Evolutionary conservation across 2,329 filamentous ascomycete genomes (phyloP).

Genomic region (Aureobasidium sp.): DNA sequence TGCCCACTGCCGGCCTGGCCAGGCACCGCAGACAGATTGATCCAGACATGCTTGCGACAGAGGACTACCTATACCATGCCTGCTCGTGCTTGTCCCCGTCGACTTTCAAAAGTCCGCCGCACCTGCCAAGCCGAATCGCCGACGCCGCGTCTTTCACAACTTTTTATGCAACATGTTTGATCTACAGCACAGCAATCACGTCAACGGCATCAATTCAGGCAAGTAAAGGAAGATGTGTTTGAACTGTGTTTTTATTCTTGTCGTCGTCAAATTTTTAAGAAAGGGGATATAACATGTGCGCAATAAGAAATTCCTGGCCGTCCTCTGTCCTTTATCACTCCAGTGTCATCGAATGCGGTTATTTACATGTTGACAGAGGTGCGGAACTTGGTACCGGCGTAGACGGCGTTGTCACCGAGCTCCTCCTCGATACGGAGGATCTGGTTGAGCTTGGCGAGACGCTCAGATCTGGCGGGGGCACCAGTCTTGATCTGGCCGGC

Average conservation of each 20-base stretch:
- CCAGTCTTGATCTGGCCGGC: constrained; percentile 98
- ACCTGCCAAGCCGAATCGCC: not conserved
- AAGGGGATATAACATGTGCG: constrained; percentile 11
- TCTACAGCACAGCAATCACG: not conserved
- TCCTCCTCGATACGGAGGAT: constrained; percentile 99
- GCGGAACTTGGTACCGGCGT: constrained; percentile 88
- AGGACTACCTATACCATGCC: not conserved
- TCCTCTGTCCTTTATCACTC: constrained; percentile 2
- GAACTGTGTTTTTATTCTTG: constrained; percentile 6
- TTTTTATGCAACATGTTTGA: not conserved
- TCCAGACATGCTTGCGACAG: constrained; percentile 19
- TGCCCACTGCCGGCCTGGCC: constrained; percentile 13
- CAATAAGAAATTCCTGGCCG: not conserved
- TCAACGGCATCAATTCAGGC: not conserved
- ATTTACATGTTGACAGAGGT: constrained; percentile 77
- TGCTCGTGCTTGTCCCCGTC: not conserved
- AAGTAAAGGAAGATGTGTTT: not conserved
- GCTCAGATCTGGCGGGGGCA: constrained; percentile 92
- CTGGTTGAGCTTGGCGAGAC: constrained; percentile 99
- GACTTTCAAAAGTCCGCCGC: constrained; percentile 8
- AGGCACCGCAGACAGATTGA: constrained; percentile 20
- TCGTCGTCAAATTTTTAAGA: constrained; percentile 11
- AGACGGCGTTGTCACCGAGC: constrained; percentile 78
- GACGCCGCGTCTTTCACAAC: not conserved
- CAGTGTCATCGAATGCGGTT: not conserved